phyloP scores from a whole-genome alignment of 306 rosid genomes.

The Corylus avellana region DNA sequence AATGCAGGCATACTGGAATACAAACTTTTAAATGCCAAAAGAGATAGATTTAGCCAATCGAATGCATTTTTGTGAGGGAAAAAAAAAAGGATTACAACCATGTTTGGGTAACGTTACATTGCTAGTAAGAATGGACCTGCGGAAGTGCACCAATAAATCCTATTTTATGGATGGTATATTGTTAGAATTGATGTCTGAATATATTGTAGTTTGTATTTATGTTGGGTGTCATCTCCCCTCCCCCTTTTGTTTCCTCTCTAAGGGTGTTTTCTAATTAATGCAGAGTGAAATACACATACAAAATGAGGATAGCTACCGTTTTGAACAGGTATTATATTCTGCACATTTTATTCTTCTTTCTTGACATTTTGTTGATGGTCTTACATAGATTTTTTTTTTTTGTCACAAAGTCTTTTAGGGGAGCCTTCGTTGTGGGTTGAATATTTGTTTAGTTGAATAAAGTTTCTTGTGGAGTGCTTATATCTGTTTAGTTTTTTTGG shows the following conservation, averaged over 20 bases:
- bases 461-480: background rate
- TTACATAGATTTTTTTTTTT: background rate
- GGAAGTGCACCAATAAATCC: background rate
- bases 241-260: background rate
- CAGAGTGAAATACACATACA: conserved; percentile 86
- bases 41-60: background rate
- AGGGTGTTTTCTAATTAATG: conserved; percentile 33
- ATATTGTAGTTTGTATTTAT: background rate
- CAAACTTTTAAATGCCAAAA: background rate
- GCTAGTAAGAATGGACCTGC: background rate
- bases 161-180: background rate
- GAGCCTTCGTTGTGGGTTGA: background rate
- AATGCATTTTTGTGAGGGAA: background rate
- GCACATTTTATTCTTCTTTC: conserved; percentile 17
- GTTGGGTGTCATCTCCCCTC: background rate
- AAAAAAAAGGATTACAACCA: background rate
- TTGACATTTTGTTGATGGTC: conserved; percentile 30
- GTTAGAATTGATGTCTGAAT: background rate
- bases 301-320: conserved; percentile 75
- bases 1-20: background rate
- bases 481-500: background rate
- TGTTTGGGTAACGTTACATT: background rate
- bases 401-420: conserved; percentile 17
- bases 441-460: background rate
- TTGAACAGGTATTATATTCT: conserved; percentile 69